These are phyloP conservation scores for Lepidopterella palustris DNA, from an alignment of 495 filamentous ascomycete genomes.

Conservation along the genomic window DNA sequence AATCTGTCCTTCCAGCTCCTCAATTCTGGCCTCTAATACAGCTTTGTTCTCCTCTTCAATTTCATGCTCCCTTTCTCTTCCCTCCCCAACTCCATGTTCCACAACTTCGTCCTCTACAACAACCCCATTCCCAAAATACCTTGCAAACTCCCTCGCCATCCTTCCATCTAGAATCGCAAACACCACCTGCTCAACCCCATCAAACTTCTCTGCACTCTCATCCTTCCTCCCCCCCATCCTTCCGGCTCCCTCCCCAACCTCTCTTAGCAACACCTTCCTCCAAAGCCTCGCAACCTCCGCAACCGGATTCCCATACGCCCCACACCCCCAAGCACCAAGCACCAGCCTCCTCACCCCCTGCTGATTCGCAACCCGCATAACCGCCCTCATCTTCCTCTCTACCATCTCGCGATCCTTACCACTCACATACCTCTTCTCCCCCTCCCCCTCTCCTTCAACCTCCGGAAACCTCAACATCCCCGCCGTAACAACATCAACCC, in stretches of 20 bases:
- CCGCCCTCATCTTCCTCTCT: slow-evolving; percentile 35
- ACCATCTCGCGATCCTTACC: slow-evolving; percentile 24
- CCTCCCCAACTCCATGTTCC: not conserved
- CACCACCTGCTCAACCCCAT: slow-evolving; percentile 41
- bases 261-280: slow-evolving; percentile 30
- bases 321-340: slow-evolving; percentile 39
- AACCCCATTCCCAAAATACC: slow-evolving; percentile 24
- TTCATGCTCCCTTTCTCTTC: slow-evolving; percentile 11
- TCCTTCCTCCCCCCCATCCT: slow-evolving; percentile 7
- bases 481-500: slow-evolving; percentile 36
- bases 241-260: not conserved
- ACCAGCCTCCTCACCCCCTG: slow-evolving; percentile 32
- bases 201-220: slow-evolving; percentile 16
- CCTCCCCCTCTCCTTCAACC: slow-evolving; percentile 17
- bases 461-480: slow-evolving; percentile 34
- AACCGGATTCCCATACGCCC: slow-evolving; percentile 38
- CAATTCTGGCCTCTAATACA: no score
- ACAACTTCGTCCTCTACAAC: slow-evolving; percentile 10
- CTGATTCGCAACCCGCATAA: slow-evolving; percentile 30
- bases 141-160: slow-evolving; percentile 33
- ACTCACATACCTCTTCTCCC: slow-evolving; percentile 5
- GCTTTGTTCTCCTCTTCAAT: no score
- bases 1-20: slow-evolving; percentile 26
- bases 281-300: slow-evolving; percentile 33
- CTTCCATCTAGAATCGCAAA: slow-evolving; percentile 42